phyloP scores from a whole-genome alignment of 305 asterid genomes.

The Fraxinus sp. region DNA sequence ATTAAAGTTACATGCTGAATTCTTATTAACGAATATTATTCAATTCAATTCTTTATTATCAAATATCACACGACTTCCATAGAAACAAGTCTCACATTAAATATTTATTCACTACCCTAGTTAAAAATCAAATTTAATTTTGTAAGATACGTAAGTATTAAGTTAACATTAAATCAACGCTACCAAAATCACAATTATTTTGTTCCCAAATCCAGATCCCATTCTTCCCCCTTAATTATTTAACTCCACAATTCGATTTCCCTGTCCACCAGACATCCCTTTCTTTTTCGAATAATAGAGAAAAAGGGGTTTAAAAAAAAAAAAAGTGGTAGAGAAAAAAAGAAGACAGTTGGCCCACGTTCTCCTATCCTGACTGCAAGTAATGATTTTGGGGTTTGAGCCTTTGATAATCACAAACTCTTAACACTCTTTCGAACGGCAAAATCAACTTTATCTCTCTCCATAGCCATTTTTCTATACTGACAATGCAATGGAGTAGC shows the following conservation, averaged over 20 bases:
- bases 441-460: neutral
- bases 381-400: neutral
- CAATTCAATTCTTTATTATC: neutral
- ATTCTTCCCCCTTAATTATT: neutral
- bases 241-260: neutral
- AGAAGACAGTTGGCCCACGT: neutral
- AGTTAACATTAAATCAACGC: neutral
- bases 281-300: neutral
- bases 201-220: neutral
- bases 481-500: slow-evolving; percentile 46
- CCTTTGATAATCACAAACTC: neutral
- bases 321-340: neutral
- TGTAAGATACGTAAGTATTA: neutral
- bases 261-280: neutral
- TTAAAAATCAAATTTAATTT: neutral
- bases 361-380: neutral
- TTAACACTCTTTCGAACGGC: neutral
- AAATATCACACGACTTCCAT: neutral
- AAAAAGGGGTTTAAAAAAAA: neutral
- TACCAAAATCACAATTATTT: neutral
- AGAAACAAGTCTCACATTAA: neutral
- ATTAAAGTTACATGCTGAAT: neutral
- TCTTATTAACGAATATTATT: neutral
- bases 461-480: slow-evolving; percentile 9
- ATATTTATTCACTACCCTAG: neutral